phyloP scores from a whole-genome alignment of 192 early-diverging fungal species.

The Backusella luteola region DNA sequence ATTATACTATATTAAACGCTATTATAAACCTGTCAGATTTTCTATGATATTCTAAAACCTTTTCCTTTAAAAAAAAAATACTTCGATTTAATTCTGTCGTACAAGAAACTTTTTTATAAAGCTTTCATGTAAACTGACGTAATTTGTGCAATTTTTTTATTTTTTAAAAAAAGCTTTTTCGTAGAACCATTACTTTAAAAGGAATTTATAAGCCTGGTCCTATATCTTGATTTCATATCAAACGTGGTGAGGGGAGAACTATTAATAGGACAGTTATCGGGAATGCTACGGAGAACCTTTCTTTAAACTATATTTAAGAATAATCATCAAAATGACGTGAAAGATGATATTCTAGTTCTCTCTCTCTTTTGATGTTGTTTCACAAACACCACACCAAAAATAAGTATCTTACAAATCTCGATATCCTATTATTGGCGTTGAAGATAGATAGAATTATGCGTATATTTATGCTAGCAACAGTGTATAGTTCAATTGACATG shows the following conservation, averaged over 20 bases:
- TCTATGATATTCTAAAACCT: background rate
- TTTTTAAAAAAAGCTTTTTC: background rate
- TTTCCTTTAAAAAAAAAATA: background rate
- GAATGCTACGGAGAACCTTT: background rate
- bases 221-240: background rate
- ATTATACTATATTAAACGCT: conserved; percentile 4
- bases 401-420: too few species aligned
- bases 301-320: too few species aligned
- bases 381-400: too few species aligned
- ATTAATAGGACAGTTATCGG: background rate
- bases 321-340: too few species aligned
- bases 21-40: background rate
- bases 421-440: too few species aligned
- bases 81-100: background rate
- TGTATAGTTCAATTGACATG: too few species aligned
- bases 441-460: too few species aligned
- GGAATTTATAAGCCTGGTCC: background rate
- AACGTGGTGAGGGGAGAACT: background rate
- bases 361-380: too few species aligned
- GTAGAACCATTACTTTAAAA: background rate
- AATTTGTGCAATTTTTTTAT: background rate
- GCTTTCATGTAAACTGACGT: background rate
- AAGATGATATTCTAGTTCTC: too few species aligned
- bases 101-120: background rate
- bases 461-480: too few species aligned